Conservation (phyloP, 768 basidiomycete genomes). For the Lactifluus rugatus region DNA sequence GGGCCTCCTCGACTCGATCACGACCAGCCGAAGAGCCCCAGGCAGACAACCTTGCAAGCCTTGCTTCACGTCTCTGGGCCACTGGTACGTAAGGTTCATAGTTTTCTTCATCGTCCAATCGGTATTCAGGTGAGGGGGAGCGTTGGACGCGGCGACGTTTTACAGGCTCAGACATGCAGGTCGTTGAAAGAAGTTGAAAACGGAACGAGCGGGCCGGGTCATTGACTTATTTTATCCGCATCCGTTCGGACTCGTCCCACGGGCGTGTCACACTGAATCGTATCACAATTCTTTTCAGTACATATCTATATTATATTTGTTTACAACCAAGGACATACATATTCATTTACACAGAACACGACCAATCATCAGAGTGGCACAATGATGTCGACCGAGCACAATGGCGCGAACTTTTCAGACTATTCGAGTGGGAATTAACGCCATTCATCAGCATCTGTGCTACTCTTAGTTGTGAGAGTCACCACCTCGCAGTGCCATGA, state of each 20-base stretch:
- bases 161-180: constrained; percentile 28
- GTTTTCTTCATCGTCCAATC: constrained; percentile 46
- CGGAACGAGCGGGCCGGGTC: constrained; percentile 8
- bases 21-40: constrained; percentile 48
- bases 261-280: no score
- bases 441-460: no score
- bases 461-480: not conserved
- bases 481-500: not conserved
- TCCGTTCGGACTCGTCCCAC: no score
- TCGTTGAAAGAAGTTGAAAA: not conserved
- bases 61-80: constrained; percentile 71
- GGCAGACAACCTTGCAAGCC: constrained; percentile 64
- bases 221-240: no score
- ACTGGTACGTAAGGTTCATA: constrained; percentile 87
- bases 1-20: constrained; percentile 35
- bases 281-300: no score
- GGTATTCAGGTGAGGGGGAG: constrained; percentile 51
- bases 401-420: no score
- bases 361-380: no score
- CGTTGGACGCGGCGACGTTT: constrained; percentile 41
- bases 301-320: no score
- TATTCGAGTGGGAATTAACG: no score
- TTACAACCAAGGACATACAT: no score
- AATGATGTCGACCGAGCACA: no score
- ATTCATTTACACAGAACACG: no score